These are phyloP conservation scores for Pseudogymnoascus sp. DNA, from an alignment of 2,329 filamentous ascomycete species.

Conservation along the genomic window DNA sequence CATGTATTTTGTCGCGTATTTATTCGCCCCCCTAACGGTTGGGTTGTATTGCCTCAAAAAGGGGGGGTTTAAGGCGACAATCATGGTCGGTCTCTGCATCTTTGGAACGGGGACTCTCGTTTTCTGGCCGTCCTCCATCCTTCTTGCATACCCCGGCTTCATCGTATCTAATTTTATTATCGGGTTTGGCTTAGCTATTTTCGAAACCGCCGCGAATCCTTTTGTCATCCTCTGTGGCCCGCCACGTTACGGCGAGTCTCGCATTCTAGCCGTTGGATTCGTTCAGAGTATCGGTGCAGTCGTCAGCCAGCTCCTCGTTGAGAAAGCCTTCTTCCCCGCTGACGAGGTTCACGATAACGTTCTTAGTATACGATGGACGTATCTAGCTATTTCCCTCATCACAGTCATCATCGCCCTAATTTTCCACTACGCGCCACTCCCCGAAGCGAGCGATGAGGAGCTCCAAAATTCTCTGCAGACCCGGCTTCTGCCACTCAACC, in stretches of 20 bases:
- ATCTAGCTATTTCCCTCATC: conserved; percentile 65
- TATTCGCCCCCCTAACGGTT: conserved; percentile 58
- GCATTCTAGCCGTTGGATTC: conserved; percentile 65
- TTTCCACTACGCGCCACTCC: conserved; percentile 56
- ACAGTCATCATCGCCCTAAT: conserved; percentile 59
- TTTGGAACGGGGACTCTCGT: conserved; percentile 69
- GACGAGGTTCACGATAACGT: conserved; percentile 35
- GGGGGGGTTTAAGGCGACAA: conserved; percentile 66
- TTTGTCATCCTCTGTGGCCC: conserved; percentile 66
- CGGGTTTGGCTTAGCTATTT: conserved; percentile 64
- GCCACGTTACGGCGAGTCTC: conserved; percentile 62
- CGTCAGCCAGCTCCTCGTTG: conserved; percentile 62
- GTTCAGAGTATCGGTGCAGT: conserved; percentile 68
- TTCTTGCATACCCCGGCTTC: conserved; percentile 70
- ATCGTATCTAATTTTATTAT: conserved; percentile 66
- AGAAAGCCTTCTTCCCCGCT: conserved; percentile 59
- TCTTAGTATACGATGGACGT: conserved; percentile 72
- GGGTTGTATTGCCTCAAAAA: conserved; percentile 61
- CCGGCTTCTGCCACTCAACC: conserved; percentile 56
- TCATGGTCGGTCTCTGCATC: conserved; percentile 64
- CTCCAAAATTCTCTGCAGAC: conserved; percentile 40
- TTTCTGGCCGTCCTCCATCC: conserved; percentile 71
- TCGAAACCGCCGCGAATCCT: conserved; percentile 73
- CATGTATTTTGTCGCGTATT: conserved; percentile 63
- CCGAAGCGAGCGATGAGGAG: conserved; percentile 44